These are phyloP conservation scores for Pseudocercospora fijiensis DNA, from an alignment of 2,329 filamentous ascomycete species.

Conservation along the genomic window DNA sequence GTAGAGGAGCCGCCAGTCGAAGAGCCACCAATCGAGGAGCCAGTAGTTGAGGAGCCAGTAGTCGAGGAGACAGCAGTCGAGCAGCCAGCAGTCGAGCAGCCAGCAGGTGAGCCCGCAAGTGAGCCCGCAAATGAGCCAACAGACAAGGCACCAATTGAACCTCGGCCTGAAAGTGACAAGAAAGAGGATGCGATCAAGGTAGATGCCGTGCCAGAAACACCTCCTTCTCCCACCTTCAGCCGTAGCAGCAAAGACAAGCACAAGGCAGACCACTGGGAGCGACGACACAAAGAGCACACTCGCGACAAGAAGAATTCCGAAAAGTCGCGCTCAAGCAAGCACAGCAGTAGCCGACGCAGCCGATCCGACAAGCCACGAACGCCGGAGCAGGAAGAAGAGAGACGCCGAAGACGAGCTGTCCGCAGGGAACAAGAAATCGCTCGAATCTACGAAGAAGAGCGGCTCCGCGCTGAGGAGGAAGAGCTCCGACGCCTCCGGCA, in stretches of 20 bases:
- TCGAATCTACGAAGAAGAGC: slow-evolving; percentile 27
- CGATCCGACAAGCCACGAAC: slow-evolving; percentile 22
- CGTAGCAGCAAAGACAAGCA: slow-evolving; percentile 28
- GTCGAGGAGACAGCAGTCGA: neutral
- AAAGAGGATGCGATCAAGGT: neutral
- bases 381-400: slow-evolving; percentile 27
- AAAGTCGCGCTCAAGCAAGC: slow-evolving; percentile 25
- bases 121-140: neutral
- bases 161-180: neutral
- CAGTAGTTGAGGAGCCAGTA: neutral
- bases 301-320: slow-evolving; percentile 23
- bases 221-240: slow-evolving; percentile 29
- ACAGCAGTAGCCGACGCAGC: slow-evolving; percentile 20
- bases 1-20: neutral
- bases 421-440: slow-evolving; percentile 26
- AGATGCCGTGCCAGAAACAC: slow-evolving; percentile 10
- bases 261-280: slow-evolving; percentile 28
- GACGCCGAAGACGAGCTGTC: slow-evolving; percentile 21
- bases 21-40: neutral
- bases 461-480: slow-evolving; percentile 28
- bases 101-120: neutral
- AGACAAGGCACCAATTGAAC: neutral
- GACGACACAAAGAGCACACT: slow-evolving; percentile 21
- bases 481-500: slow-evolving; percentile 29
- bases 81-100: neutral